Conservation (phyloP, 2,329 filamentous ascomycete genomes). For the Penicillium sp. region DNA sequence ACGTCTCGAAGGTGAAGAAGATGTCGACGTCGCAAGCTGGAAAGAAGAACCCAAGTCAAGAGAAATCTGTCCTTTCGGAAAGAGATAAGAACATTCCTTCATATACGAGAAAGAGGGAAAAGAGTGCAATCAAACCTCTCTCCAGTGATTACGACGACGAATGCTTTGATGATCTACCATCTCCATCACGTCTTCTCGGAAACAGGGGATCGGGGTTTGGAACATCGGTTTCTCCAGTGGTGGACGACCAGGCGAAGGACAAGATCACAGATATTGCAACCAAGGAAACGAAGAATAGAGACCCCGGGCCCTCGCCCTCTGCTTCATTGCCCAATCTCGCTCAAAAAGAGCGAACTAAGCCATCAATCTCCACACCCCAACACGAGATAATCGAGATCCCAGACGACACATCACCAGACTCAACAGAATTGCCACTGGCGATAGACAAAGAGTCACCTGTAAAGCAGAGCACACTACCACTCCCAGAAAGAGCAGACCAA, state of each 20-base stretch:
- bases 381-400: slow-evolving; percentile 5
- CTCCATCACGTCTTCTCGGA: slow-evolving; percentile 29
- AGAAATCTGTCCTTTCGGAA: not conserved
- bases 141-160: slow-evolving; percentile 37
- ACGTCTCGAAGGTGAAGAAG: not conserved
- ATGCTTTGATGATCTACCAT: slow-evolving; percentile 38
- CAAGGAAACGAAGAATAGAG: not conserved
- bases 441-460: not conserved
- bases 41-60: not conserved
- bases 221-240: not conserved
- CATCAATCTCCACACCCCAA: not conserved
- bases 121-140: slow-evolving; percentile 3
- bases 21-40: not conserved
- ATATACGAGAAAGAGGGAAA: not conserved
- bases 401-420: slow-evolving; percentile 1
- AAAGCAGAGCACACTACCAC: not conserved
- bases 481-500: not conserved
- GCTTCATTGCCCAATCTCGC: not conserved
- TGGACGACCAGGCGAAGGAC: not conserved
- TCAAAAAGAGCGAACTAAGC: not conserved
- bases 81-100: not conserved
- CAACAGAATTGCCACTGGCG: not conserved
- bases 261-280: not conserved
- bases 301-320: not conserved
- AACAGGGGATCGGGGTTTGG: not conserved